Evolutionary conservation across 2,329 filamentous ascomycete genomes (phyloP).

Genomic region (Alternaria rosae): DNA sequence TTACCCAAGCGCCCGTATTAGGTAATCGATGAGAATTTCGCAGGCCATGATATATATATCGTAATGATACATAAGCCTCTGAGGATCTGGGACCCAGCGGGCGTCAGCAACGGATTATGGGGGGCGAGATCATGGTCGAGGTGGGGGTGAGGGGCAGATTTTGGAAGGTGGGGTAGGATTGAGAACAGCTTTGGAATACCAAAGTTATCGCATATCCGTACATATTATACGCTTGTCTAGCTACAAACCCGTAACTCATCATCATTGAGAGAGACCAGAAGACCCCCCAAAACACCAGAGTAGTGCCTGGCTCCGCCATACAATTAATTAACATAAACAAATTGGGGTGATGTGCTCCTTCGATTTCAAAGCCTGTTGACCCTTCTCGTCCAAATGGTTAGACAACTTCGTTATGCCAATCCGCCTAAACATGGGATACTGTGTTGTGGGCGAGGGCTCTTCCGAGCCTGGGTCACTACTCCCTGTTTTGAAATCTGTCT

Average conservation of each 20-base stretch:
- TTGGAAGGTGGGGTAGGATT: background rate
- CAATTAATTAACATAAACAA: background rate
- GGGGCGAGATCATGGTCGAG: background rate
- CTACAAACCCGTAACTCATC: background rate
- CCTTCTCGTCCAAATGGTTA: background rate
- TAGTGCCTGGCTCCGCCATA: background rate
- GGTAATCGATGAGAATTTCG: constrained; percentile 1
- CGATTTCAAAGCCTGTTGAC: background rate
- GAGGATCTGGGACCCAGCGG: background rate
- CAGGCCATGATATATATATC: no score
- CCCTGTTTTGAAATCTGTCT: background rate
- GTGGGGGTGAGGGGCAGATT: background rate
- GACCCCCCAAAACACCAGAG: background rate
- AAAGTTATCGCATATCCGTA: background rate
- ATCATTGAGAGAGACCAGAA: background rate
- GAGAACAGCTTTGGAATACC: background rate
- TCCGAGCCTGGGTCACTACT: background rate
- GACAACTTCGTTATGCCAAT: background rate
- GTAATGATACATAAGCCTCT: no score
- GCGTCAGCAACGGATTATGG: no score
- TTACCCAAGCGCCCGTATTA: constrained; percentile 18
- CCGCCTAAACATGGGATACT: background rate
- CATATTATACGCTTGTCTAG: background rate
- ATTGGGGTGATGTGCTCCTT: background rate
- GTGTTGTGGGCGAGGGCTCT: background rate